Evolutionary conservation across 2,329 filamentous ascomycete genomes (phyloP), one percentile per base, ranked within the genome.

Genomic region (Volutella citrinella): DNA sequence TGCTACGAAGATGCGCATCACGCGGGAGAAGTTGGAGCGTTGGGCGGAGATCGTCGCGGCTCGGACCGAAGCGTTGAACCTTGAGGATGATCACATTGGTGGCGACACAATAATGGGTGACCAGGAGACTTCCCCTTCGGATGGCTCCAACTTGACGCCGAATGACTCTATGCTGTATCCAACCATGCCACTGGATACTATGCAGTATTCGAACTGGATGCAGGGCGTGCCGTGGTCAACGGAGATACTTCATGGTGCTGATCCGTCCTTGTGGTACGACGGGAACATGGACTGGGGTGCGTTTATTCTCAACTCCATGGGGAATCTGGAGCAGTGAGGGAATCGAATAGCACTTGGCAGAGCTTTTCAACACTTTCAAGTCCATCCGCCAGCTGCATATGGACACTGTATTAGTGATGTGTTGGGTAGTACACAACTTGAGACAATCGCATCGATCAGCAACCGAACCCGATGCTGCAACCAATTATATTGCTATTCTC

Each of bases 11-110:
- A 53, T 76, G 1, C 59, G 63, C 14, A 65, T 74, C 20, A 67
- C 66, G 1, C 63, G 63, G 7, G 55, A 63, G 4, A 73, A 72
- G 40, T 43, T 75, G 0, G 67, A 70, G 31, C 58, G 63, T 12
- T 74, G 68, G 65, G 61, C 67, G 0, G 69, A 73, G 30, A 56
- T 69, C 1, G 62, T 72, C 0, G 59, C 66, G 0, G 59, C 58
- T 3, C 60, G 66, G 3, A 59, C 54, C 2, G 53, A 54, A 2
- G 44, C 49, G 0, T 36, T 51, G 0, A 52, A 43, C 10, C 41
- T 59, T 3, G 40, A 52, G 0, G 47, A 53, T 1, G 40, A 42
- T 0, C 27, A 35, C 1, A 6, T n/a, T n/a, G n/a, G 12, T 9
- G 39, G 32, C 19, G 53, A 55, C 34, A 45, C 37, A 1, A 40